A percentile compares a stretch with the other conserved stretches of the same genome.
Conservation (phyloP, 164 flowering plant species). For the Cinnamomum chago region DNA sequence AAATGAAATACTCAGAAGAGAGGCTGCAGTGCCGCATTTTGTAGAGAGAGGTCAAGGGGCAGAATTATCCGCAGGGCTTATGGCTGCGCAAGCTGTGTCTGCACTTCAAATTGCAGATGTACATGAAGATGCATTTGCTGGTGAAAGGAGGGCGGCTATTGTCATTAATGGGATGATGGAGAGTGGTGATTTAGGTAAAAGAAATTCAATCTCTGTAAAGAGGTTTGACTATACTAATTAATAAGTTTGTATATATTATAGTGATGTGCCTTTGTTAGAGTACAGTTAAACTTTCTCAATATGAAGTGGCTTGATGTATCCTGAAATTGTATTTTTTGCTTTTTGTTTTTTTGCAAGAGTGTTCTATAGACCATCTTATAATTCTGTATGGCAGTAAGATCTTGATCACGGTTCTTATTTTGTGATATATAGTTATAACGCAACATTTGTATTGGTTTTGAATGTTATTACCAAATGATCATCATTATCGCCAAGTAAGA, state of each 20-base stretch:
- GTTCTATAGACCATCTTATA: not conserved
- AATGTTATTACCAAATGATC: too few relatives aligned
- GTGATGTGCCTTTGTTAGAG: not conserved
- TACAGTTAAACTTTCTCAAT: not conserved
- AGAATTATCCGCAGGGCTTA: conserved; percentile 53
- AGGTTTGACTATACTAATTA: conserved; percentile 8
- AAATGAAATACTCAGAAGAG: conserved; percentile 21
- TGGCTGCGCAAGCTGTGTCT: conserved; percentile 86
- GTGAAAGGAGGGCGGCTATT: conserved; percentile 15
- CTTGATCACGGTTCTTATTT: not conserved
- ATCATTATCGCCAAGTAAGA: too few relatives aligned
- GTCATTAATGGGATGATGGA: conserved; percentile 50
- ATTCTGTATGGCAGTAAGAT: not conserved
- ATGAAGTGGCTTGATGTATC: not conserved
- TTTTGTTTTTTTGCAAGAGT: conserved; percentile 1
- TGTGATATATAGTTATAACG: not conserved
- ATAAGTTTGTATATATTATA: not conserved
- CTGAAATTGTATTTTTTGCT: not conserved
- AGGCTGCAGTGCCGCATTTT: conserved; percentile 23
- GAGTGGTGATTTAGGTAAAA: conserved; percentile 19
- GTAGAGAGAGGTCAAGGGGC: conserved; percentile 39
- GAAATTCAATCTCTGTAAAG: conserved; percentile 22
- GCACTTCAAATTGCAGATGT: conserved; percentile 76
- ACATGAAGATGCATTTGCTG: conserved; percentile 22
- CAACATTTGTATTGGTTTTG: too few relatives aligned